Evolutionary conservation across 495 filamentous ascomycete species (phyloP).

Genomic region (Penicillium turbatum): DNA sequence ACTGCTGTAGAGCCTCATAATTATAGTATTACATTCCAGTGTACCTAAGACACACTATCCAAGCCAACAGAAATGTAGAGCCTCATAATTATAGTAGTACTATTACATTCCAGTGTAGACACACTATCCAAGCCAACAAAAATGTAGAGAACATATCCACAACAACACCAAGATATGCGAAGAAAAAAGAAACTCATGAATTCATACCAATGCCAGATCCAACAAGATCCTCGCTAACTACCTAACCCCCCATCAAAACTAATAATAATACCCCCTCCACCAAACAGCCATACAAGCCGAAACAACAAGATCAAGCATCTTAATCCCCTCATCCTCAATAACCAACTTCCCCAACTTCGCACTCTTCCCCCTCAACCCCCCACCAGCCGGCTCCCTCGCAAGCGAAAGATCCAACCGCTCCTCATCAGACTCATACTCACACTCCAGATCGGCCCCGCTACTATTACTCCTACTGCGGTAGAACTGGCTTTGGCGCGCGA

Average conservation of each 20-base stretch:
- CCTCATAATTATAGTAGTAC: too few species aligned
- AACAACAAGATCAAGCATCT: conserved; percentile 92
- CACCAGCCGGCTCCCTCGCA: conserved; percentile 73
- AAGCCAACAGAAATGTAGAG: too few species aligned
- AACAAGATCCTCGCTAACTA: background rate
- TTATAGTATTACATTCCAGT: too few species aligned
- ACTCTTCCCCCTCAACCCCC: conserved; percentile 75
- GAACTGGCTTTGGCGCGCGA: conserved; percentile 22
- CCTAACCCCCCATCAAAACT: too few species aligned
- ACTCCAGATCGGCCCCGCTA: conserved; percentile 17
- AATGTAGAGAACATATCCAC: background rate
- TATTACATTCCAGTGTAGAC: too few species aligned
- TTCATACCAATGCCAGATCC: background rate
- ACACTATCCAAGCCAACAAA: too few species aligned
- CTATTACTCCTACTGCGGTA: conserved; percentile 28
- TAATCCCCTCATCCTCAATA: conserved; percentile 83
- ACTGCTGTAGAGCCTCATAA: too few species aligned
- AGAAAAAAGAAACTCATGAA: background rate
- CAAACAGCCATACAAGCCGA: conserved; percentile 88
- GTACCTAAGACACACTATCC: too few species aligned
- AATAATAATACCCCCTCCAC: conserved; percentile 81
- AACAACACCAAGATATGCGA: background rate
- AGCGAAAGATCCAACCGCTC: conserved; percentile 65
- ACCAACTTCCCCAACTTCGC: conserved; percentile 93
- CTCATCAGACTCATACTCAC: conserved; percentile 21